A percentile compares a stretch with the other conserved stretches of the same genome.
phyloP scores from a whole-genome alignment of 768 basidiomycete genomes.

The Calocybe indica region DNA sequence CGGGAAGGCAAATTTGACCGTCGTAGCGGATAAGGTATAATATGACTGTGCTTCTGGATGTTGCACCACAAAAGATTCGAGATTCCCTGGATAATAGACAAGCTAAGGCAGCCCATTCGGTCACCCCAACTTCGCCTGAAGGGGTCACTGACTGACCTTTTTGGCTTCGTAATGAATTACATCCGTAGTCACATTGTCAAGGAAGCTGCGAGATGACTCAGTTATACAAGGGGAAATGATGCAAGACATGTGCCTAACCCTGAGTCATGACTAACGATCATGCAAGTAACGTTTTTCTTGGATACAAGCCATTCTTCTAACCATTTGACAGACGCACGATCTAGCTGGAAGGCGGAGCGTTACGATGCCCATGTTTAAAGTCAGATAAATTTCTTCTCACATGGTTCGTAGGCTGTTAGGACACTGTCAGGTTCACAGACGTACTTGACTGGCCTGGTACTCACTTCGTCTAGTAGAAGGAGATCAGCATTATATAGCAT shows the following conservation, averaged over 20 bases:
- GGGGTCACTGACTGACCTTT: slow-evolving; percentile 43
- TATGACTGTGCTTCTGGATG: slow-evolving; percentile 95
- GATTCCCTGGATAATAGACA: slow-evolving; percentile 90
- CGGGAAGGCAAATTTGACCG: slow-evolving; percentile 94
- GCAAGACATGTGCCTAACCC: slow-evolving; percentile 46
- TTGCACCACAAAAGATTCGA: slow-evolving; percentile 82
- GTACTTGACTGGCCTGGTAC: neutral
- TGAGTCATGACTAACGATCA: slow-evolving; percentile 96
- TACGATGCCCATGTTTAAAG: neutral
- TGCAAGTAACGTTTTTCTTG: slow-evolving; percentile 80
- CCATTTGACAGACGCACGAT: slow-evolving; percentile 85
- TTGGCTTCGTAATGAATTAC: slow-evolving; percentile 97
- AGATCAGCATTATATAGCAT: slow-evolving; percentile 95
- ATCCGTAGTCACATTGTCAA: slow-evolving; percentile 93
- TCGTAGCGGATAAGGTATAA: slow-evolving; percentile 91
- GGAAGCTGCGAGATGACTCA: slow-evolving; percentile 49
- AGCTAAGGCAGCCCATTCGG: slow-evolving; percentile 41
- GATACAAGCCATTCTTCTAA: slow-evolving; percentile 81
- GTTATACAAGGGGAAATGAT: slow-evolving; percentile 6
- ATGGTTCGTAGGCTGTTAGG: slow-evolving; percentile 78
- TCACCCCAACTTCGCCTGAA: neutral
- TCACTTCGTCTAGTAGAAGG: slow-evolving; percentile 78
- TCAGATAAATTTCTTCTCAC: slow-evolving; percentile 36
- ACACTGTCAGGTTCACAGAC: neutral
- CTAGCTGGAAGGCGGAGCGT: slow-evolving; percentile 43